Conservation (phyloP, 305 asterid species). For the Fraxinus sp. region DNA sequence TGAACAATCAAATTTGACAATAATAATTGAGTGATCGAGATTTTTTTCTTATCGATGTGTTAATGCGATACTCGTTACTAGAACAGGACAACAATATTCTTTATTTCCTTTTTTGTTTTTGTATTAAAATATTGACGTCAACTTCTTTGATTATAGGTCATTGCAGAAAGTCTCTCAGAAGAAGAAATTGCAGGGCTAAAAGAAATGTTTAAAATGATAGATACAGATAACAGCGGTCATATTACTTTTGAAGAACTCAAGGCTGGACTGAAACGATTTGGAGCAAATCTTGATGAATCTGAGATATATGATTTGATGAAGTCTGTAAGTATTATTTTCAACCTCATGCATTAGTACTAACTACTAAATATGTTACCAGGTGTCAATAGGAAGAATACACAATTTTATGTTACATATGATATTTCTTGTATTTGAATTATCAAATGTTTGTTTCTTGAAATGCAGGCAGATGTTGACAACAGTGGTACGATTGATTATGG, state of each 20-base stretch:
- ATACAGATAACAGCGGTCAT: background rate
- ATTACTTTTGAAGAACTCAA: conserved; percentile 31
- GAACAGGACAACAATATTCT: background rate
- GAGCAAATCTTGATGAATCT: conserved; percentile 57
- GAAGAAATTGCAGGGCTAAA: conserved; percentile 44
- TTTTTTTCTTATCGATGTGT: background rate
- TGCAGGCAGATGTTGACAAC: conserved; percentile 72
- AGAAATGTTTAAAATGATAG: conserved; percentile 8
- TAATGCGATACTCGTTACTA: background rate
- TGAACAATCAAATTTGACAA: background rate
- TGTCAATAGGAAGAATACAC: background rate
- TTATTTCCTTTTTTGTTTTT: background rate
- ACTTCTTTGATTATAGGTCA: conserved; percentile 33
- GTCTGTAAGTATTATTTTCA: conserved; percentile 44
- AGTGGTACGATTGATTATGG: conserved; percentile 80
- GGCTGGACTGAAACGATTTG: conserved; percentile 51
- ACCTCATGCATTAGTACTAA: background rate
- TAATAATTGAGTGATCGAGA: background rate
- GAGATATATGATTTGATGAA: conserved; percentile 56
- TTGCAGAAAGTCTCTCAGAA: conserved; percentile 52
- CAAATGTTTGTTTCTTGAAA: background rate
- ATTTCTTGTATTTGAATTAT: background rate
- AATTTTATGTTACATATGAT: background rate
- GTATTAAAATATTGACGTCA: background rate
- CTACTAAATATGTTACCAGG: background rate